Evolutionary conservation across 352 stramenopile species (phyloP).

Genomic region (Pythium brassicae): DNA sequence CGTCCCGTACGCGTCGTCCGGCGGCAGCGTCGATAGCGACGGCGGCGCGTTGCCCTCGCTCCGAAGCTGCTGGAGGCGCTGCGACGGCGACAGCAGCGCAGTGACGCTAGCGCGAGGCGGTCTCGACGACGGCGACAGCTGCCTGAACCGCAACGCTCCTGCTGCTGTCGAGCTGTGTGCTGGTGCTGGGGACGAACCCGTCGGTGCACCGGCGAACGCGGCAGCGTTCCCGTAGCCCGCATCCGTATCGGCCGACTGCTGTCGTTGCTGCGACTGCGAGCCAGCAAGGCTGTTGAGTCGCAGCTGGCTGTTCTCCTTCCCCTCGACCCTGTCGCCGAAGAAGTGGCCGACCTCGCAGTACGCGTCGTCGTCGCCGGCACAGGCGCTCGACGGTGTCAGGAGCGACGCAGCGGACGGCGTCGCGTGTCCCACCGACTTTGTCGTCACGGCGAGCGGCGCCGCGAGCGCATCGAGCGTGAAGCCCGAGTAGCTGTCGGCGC

Average conservation of each 20-base stretch:
- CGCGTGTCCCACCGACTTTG: background rate
- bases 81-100: conserved; percentile 3
- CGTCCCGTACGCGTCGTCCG: conserved; percentile 13
- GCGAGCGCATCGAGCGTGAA: conserved; percentile 42
- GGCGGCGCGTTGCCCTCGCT: background rate
- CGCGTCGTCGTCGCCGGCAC: background rate
- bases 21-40: background rate
- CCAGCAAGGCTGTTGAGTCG: background rate
- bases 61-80: conserved; percentile 1
- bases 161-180: background rate
- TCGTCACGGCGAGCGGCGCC: conserved; percentile 15
- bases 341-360: conserved; percentile 7
- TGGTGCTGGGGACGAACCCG: background rate
- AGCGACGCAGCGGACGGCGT: no score
- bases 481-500: conserved; percentile 35
- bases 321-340: background rate
- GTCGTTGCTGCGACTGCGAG: background rate
- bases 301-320: conserved; percentile 7
- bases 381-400: background rate
- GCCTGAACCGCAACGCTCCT: background rate
- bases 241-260: background rate
- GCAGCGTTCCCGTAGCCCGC: conserved; percentile 7
- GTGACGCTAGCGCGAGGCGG: background rate
- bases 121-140: conserved; percentile 4
- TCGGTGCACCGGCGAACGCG: background rate